Evolutionary conservation across 352 stramenopile species (phyloP), one percentile per base, ranked within the genome.

Genomic region (Pythium pyrilobum): DNA sequence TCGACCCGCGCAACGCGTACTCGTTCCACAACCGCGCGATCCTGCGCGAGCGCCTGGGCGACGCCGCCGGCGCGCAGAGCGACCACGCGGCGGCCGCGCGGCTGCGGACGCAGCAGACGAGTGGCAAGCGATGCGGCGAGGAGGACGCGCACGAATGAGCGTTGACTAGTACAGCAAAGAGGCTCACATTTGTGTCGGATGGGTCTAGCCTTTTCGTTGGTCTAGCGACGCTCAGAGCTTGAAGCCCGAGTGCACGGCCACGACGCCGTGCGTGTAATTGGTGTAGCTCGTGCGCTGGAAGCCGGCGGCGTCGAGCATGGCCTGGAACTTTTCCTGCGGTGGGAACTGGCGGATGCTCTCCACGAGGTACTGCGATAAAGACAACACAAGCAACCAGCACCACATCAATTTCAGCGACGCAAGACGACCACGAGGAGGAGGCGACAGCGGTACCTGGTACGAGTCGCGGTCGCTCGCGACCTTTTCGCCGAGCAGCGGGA

Each of bases 291-390:
- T 81, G 60, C 71, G 71, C 59, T 93, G 62, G 72, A 99, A 98
- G 33, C 96, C 96, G n/a, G 84, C 96, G 27, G 84, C 66, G 46
- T 94, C 70, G 59, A 99, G 97, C 83, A 98, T 96, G 16, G 67
- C 54, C 65, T 97, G 79, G 41, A 99, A 96, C 63, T 97, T 81
- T 15, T 98, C 86, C 71, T 99, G 96, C 32, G 88, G 81, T n/a
- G 96, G 96, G 72, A 99, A 99, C 67, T 98, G 97, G 43, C 97
- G 89, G 67, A 99, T 99, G 68, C 92, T 98, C 71, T 99, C 97
- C 12, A 99, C 97, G 21, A 99, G 60, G 67, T 99, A 99, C 77
- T 92, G 9, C 6, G 44, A 11, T 33, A 16, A 23, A 15, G 20
- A 53, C 27, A 28, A 25, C 15, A 34, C 33, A 39, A n/a, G 21